phyloP scores from a whole-genome alignment of 2,329 filamentous ascomycete species.

The Hypoxylon sp. region DNA sequence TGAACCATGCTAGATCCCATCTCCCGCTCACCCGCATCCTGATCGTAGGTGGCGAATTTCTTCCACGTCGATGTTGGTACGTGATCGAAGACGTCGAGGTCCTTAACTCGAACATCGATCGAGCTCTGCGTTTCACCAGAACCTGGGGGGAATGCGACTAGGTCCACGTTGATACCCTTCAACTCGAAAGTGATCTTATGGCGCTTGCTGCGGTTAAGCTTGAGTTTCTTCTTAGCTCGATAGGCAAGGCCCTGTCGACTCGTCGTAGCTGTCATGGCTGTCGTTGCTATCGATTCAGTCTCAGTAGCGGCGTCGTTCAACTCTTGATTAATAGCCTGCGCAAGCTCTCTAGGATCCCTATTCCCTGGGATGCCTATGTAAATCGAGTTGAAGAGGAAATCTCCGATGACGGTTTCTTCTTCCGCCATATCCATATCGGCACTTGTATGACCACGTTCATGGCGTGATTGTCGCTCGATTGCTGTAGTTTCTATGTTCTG shows the following conservation, averaged over 20 bases:
- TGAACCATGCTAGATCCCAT: slow-evolving; percentile 90
- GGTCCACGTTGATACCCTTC: slow-evolving; percentile 82
- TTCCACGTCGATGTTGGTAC: slow-evolving; percentile 97
- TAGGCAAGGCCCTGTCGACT: slow-evolving; percentile 60
- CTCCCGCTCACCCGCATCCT: slow-evolving; percentile 87
- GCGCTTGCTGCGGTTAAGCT: slow-evolving; percentile 83
- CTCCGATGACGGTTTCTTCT: slow-evolving; percentile 87
- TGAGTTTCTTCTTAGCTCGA: slow-evolving; percentile 70
- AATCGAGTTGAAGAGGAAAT: slow-evolving; percentile 98
- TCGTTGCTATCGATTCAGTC: slow-evolving; percentile 88
- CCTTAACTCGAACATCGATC: slow-evolving; percentile 82
- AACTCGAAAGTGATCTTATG: slow-evolving; percentile 98
- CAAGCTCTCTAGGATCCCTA: slow-evolving; percentile 83
- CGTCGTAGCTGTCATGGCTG: slow-evolving; percentile 72
- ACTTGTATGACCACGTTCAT: slow-evolving; percentile 66
- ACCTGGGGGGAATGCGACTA: slow-evolving; percentile 81
- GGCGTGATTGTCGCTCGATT: slow-evolving; percentile 75
- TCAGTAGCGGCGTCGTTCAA: slow-evolving; percentile 89
- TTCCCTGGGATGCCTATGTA: slow-evolving; percentile 94
- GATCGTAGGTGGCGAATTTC: slow-evolving; percentile 95
- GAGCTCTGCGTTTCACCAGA: slow-evolving; percentile 88
- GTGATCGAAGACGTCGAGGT: slow-evolving; percentile 93
- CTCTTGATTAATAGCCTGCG: slow-evolving; percentile 86
- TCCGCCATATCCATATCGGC: slow-evolving; percentile 77
- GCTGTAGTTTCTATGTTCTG: slow-evolving; percentile 87